Percentiles rank a stretch among this genome's conserved stretches.
phyloP scores from a whole-genome alignment of 2,329 filamentous ascomycete genomes.

The Fusarium sororula region DNA sequence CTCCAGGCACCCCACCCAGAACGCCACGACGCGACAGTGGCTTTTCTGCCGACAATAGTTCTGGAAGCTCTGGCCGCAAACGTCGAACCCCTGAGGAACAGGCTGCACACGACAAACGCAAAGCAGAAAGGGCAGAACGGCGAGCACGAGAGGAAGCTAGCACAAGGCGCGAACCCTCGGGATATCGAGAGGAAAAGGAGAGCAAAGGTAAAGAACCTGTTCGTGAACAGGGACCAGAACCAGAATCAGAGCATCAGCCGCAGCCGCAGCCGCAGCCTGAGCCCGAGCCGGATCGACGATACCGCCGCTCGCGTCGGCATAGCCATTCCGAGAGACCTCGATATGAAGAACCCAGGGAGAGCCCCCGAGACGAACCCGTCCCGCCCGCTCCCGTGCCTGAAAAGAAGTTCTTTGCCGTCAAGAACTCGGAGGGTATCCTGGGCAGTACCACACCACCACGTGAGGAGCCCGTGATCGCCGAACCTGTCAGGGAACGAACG shows the following conservation, averaged over 20 bases:
- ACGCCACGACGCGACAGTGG: slow-evolving; percentile 59
- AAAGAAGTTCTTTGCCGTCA: slow-evolving; percentile 56
- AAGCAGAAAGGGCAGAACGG: slow-evolving; percentile 54
- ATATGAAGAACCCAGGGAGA: slow-evolving; percentile 45
- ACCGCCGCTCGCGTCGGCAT: slow-evolving; percentile 54
- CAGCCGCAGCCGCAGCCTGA: neutral
- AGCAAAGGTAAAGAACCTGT: slow-evolving; percentile 46
- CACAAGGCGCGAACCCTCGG: slow-evolving; percentile 26
- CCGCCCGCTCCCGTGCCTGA: slow-evolving; percentile 38
- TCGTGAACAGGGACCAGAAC: slow-evolving; percentile 40
- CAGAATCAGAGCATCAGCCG: slow-evolving; percentile 8
- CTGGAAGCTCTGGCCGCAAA: slow-evolving; percentile 46
- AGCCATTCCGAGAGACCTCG: slow-evolving; percentile 51
- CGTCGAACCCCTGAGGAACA: slow-evolving; percentile 60
- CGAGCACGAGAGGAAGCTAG: slow-evolving; percentile 37
- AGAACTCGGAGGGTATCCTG: slow-evolving; percentile 49
- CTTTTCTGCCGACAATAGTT: slow-evolving; percentile 52
- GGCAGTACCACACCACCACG: slow-evolving; percentile 38
- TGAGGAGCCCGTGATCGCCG: slow-evolving; percentile 33
- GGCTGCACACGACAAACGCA: slow-evolving; percentile 59
- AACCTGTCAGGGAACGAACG: slow-evolving; percentile 33
- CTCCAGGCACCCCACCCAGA: slow-evolving; percentile 48
- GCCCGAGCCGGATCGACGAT: slow-evolving; percentile 41
- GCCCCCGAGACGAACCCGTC: slow-evolving; percentile 34
- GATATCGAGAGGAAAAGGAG: slow-evolving; percentile 23